These are phyloP conservation scores for Penicillium sp. DNA, from an alignment of 2,329 filamentous ascomycete species.

Conservation along the genomic window DNA sequence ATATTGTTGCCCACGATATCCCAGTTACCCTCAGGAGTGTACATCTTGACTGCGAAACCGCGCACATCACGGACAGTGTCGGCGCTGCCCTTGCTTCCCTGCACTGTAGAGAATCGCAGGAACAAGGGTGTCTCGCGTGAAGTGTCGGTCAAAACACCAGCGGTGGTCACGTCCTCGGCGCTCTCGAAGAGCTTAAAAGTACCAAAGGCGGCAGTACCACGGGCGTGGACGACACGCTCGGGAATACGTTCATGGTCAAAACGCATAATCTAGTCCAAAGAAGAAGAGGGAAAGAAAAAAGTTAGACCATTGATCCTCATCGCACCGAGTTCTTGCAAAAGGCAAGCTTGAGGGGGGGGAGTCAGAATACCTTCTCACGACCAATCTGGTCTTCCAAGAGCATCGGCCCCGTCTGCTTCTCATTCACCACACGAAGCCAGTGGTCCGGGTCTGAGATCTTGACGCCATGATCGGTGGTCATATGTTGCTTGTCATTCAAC, in stretches of 20 bases:
- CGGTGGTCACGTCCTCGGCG: slow-evolving; percentile 56
- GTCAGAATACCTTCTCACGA: slow-evolving; percentile 60
- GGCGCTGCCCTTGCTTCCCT: slow-evolving; percentile 67
- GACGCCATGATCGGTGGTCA: slow-evolving; percentile 73
- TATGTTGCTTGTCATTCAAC: slow-evolving; percentile 51
- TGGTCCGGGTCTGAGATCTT: slow-evolving; percentile 69
- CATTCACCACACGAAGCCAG: slow-evolving; percentile 62
- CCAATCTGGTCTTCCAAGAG: slow-evolving; percentile 67
- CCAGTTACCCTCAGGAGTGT: slow-evolving; percentile 72
- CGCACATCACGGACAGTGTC: slow-evolving; percentile 80
- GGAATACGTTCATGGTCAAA: slow-evolving; percentile 72
- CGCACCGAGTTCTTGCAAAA: no score
- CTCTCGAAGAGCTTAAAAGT: slow-evolving; percentile 62
- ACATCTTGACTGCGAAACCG: slow-evolving; percentile 72
- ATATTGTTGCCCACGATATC: slow-evolving; percentile 40
- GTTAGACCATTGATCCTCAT: no score
- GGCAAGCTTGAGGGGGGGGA: no score
- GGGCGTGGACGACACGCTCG: slow-evolving; percentile 62
- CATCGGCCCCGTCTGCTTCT: slow-evolving; percentile 59
- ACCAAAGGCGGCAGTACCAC: slow-evolving; percentile 59
- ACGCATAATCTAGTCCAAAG: slow-evolving; percentile 43
- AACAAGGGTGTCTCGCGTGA: slow-evolving; percentile 60
- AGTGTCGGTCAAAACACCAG: slow-evolving; percentile 62
- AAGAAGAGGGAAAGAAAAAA: no score
- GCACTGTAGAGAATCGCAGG: slow-evolving; percentile 70